phyloP scores from a whole-genome alignment of 805 yeast species.

The Ogataea trehaloabstinens region DNA sequence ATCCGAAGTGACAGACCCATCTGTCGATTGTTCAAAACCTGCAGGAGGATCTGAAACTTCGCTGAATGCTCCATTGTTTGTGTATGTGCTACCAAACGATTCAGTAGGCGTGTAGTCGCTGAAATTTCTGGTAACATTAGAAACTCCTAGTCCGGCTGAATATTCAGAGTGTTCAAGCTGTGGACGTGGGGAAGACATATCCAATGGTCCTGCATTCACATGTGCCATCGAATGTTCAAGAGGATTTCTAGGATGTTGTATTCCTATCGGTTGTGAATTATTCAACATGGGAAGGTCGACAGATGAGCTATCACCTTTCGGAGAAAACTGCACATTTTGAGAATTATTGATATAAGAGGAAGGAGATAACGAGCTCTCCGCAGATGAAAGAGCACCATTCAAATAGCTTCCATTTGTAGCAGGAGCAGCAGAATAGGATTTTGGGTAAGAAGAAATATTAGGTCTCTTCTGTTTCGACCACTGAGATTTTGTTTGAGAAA shows the following conservation, averaged over 20 bases:
- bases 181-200: constrained; percentile 5
- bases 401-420: not conserved
- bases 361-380: not conserved
- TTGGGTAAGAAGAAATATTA: constrained; percentile 11
- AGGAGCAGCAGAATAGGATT: not conserved
- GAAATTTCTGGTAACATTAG: not conserved
- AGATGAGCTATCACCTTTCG: not conserved
- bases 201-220: not conserved
- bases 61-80: not conserved
- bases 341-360: not conserved
- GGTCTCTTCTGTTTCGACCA: constrained; percentile 8
- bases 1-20: constrained; percentile 10
- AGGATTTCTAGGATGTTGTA: not conserved
- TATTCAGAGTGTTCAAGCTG: not conserved
- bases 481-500: constrained; percentile 11
- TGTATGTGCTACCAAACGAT: not conserved
- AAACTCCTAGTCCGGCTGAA: not conserved
- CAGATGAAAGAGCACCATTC: not conserved
- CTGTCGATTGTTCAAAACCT: not conserved
- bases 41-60: not conserved
- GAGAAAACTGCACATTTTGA: not conserved
- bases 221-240: not conserved
- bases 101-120: not conserved
- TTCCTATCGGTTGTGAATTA: not conserved
- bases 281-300: not conserved